A percentile compares a stretch with the other conserved stretches of the same genome.
These are phyloP conservation scores for Peltaster fructicola DNA, from an alignment of 2,329 filamentous ascomycete genomes.

Conservation along the genomic window DNA sequence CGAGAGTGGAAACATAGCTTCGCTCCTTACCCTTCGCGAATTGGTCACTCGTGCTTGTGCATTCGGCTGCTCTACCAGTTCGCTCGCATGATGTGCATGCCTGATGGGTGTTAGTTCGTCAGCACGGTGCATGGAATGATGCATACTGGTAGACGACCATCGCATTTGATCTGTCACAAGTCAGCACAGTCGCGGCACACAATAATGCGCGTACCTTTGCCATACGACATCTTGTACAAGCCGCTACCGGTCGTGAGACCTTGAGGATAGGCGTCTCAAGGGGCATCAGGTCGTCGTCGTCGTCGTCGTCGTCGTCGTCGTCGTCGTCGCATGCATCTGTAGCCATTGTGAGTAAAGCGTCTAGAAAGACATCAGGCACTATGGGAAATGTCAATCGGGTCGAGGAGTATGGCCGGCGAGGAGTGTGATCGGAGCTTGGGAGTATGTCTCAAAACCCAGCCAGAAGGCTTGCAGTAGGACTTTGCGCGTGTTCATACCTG, in stretches of 20 bases:
- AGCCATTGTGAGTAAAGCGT: conserved; percentile 9
- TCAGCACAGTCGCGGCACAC: no score
- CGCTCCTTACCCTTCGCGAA: conserved; percentile 90
- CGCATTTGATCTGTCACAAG: conserved; percentile 98
- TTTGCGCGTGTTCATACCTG: no score
- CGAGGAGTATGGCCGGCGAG: no score
- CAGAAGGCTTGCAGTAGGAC: no score
- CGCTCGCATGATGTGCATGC: conserved; percentile 92
- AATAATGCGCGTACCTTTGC: no score
- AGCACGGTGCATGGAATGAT: background rate
- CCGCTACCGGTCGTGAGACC: conserved; percentile 62
- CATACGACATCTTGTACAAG: conserved; percentile 65
- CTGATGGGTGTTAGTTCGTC: conserved; percentile 4
- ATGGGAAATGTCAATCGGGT: no score
- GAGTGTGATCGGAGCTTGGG: no score
- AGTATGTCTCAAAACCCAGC: no score
- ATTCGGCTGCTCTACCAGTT: conserved; percentile 69
- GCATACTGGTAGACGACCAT: conserved; percentile 63
- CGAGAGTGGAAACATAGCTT: conserved; percentile 92
- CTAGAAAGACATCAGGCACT: no score
- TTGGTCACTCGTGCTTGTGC: conserved; percentile 87
- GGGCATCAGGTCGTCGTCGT: conserved; percentile 22
- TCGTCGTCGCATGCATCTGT: no score
- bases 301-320: conserved; percentile 13
- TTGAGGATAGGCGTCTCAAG: conserved; percentile 43